A percentile compares a stretch with the other conserved stretches of the same genome.
These are phyloP conservation scores for Cotoneaster glaucophyllus DNA, from an alignment of 306 rosid species.

Conservation along the genomic window DNA sequence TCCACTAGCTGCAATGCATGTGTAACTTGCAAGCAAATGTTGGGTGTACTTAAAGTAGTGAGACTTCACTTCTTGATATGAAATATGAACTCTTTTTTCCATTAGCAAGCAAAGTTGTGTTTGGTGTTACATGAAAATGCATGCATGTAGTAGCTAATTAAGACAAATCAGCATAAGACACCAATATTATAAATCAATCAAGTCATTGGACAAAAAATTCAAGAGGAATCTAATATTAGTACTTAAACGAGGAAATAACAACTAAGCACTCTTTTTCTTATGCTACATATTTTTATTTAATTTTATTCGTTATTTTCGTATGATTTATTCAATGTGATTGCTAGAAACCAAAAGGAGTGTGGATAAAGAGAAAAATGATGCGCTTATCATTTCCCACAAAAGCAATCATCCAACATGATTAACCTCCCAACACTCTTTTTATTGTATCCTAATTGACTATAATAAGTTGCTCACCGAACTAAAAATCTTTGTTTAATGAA, in stretches of 20 bases:
- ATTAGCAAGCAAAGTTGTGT: background rate
- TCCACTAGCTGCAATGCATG: background rate
- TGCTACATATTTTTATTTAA: too few relatives aligned
- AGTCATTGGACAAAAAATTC: background rate
- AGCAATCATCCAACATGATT: background rate
- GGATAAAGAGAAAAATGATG: background rate
- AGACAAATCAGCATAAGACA: background rate
- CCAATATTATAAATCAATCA: background rate
- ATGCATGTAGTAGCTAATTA: background rate
- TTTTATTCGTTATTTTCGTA: too few relatives aligned
- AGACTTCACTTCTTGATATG: background rate
- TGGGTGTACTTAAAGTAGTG: background rate
- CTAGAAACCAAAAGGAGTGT: background rate
- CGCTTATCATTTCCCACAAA: background rate
- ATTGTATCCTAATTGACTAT: background rate
- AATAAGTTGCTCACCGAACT: background rate
- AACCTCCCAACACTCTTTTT: background rate
- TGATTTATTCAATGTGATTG: background rate
- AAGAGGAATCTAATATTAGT: background rate
- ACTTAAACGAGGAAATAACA: background rate
- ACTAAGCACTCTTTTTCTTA: background rate
- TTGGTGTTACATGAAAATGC: background rate
- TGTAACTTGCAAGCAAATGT: background rate
- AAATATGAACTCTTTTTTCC: background rate
- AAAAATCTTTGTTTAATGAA: background rate